phyloP scores from a whole-genome alignment of 2,329 filamentous ascomycete genomes.

The Chaetomium globosum region DNA sequence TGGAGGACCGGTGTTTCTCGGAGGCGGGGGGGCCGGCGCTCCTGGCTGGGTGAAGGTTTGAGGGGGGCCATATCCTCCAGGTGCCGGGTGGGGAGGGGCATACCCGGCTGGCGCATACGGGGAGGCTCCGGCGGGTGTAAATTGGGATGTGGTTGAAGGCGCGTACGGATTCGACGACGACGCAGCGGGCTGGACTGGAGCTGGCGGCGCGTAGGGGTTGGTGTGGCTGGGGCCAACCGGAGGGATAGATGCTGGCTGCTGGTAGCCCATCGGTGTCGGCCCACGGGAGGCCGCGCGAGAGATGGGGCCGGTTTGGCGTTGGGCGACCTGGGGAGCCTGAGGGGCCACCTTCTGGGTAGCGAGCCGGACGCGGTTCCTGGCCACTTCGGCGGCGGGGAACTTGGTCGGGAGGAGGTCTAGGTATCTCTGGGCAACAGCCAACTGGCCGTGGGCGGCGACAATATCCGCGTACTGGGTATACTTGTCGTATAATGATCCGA shows the following conservation, averaged over 20 bases:
- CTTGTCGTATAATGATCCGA: constrained; percentile 84
- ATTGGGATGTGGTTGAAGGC: constrained; percentile 41
- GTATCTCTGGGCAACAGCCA: constrained; percentile 86
- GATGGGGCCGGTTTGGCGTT: constrained; percentile 41
- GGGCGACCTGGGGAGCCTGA: constrained; percentile 47
- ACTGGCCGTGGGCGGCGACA: constrained; percentile 83
- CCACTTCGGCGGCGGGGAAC: constrained; percentile 85
- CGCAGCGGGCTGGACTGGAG: constrained; percentile 39
- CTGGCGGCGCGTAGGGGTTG: constrained; percentile 43
- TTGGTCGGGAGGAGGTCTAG: constrained; percentile 80
- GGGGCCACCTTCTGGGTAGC: constrained; percentile 66
- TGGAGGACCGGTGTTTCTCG: constrained; percentile 69
- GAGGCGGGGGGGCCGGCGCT: constrained; percentile 62
- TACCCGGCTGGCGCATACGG: constrained; percentile 43
- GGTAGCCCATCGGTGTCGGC: constrained; percentile 48
- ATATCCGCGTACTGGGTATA: constrained; percentile 98
- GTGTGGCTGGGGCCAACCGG: constrained; percentile 33
- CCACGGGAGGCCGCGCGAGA: constrained; percentile 47
- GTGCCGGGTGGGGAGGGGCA: constrained; percentile 29
- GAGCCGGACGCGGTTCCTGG: constrained; percentile 79
- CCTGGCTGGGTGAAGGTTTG: constrained; percentile 46
- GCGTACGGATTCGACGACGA: constrained; percentile 54
- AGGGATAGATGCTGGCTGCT: constrained; percentile 49
- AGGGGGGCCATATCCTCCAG: constrained; percentile 59
- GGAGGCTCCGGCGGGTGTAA: constrained; percentile 42